phyloP scores from a whole-genome alignment of 169 alveolate genomes.

The Amoebophrya sp. region DNA sequence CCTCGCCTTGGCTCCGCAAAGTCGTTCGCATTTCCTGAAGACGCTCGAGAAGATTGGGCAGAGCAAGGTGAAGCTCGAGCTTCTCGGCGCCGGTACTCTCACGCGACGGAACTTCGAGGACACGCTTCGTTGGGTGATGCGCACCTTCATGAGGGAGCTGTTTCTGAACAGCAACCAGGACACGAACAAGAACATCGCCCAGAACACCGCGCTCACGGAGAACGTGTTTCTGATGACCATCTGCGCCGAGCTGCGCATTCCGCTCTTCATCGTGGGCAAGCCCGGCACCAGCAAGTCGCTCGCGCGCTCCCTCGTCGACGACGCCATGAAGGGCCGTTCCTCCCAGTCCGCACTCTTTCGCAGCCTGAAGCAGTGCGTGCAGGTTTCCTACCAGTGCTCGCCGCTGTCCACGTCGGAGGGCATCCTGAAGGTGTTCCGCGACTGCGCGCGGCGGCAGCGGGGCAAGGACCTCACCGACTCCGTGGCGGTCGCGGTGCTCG shows the following conservation, averaged over 20 bases:
- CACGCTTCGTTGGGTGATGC: not conserved
- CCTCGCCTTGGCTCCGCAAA: not conserved
- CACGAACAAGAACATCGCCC: not conserved
- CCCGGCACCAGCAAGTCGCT: not conserved
- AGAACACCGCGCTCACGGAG: not conserved
- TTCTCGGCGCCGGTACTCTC: not conserved
- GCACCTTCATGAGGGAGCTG: not conserved
- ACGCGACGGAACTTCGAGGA: not conserved
- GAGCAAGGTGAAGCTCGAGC: no score
- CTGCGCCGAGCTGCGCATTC: not conserved
- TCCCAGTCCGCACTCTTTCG: not conserved
- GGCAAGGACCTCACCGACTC: not conserved
- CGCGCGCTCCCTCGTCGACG: not conserved
- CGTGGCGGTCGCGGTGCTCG: not conserved
- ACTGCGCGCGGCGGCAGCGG: not conserved
- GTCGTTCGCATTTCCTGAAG: not conserved
- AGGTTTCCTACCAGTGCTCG: conserved; percentile 5
- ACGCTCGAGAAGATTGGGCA: no score
- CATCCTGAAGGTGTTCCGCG: not conserved
- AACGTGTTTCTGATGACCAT: not conserved
- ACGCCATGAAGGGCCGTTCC: not conserved
- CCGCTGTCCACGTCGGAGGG: not conserved
- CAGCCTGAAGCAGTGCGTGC: not conserved
- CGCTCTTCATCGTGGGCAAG: conserved; percentile 6
- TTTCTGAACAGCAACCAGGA: not conserved